Evolutionary conservation across 768 basidiomycete species (phyloP).

Genomic region (Lentinula lateritia): DNA sequence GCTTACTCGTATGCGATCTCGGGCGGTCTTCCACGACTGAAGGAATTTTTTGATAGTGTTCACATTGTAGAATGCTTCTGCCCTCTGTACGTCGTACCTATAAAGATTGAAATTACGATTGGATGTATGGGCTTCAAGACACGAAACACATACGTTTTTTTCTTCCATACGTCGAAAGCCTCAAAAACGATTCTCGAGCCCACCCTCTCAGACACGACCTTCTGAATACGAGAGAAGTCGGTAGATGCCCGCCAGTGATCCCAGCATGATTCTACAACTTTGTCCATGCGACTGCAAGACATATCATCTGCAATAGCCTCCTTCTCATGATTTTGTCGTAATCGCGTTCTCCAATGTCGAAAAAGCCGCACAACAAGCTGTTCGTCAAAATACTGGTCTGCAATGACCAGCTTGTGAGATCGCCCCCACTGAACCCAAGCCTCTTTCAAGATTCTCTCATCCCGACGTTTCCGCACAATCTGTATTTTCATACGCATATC

Average conservation of each 20-base stretch:
- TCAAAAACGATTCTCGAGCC: constrained; percentile 43
- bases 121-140: background rate
- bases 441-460: constrained; percentile 46
- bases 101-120: background rate
- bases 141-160: constrained; percentile 33
- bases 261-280: constrained; percentile 39
- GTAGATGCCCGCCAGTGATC: constrained; percentile 49
- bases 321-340: constrained; percentile 35
- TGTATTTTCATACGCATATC: constrained; percentile 74
- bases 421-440: constrained; percentile 68
- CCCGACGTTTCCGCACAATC: constrained; percentile 48
- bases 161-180: constrained; percentile 53
- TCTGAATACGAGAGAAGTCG: constrained; percentile 40
- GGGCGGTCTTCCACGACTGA: constrained; percentile 50
- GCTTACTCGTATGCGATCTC: constrained; percentile 46
- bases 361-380: constrained; percentile 39
- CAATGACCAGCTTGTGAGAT: constrained; percentile 42
- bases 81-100: constrained; percentile 40
- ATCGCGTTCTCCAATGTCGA: constrained; percentile 45
- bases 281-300: constrained; percentile 29
- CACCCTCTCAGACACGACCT: constrained; percentile 35
- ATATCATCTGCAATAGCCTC: constrained; percentile 49
- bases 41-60: constrained; percentile 41
- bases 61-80: constrained; percentile 36
- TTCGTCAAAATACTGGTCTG: constrained; percentile 45